A percentile compares a stretch with the other conserved stretches of the same genome.
Conservation (phyloP, 768 basidiomycete genomes). For the Lentinula sp. region DNA sequence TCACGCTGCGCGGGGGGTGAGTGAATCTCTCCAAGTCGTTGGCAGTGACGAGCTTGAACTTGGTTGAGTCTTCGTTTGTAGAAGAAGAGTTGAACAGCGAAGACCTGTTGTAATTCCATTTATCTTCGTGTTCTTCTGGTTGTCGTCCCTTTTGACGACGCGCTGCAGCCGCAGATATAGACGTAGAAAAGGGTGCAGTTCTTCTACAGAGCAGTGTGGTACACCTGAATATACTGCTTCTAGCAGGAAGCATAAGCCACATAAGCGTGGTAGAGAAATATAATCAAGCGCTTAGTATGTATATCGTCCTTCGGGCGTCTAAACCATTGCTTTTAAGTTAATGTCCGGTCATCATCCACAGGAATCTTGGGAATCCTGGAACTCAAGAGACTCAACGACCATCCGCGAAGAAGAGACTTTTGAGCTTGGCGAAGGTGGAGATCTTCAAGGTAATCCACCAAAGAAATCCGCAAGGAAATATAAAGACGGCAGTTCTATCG, state of each 20-base stretch:
- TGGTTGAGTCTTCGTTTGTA: slow-evolving; percentile 29
- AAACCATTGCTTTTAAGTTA: not conserved
- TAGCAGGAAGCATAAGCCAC: slow-evolving; percentile 1
- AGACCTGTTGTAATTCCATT: slow-evolving; percentile 73
- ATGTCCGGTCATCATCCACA: slow-evolving; percentile 4
- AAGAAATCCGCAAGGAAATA: slow-evolving; percentile 25
- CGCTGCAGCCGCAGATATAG: not conserved
- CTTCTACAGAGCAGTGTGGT: not conserved
- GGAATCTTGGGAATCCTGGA: not conserved
- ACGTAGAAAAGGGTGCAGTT: not conserved
- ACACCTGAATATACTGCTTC: slow-evolving; percentile 1
- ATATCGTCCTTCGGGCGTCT: not conserved
- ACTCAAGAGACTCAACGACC: not conserved
- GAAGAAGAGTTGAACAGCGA: slow-evolving; percentile 49
- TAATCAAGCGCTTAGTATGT: not conserved
- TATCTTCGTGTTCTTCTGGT: slow-evolving; percentile 32
- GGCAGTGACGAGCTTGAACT: slow-evolving; percentile 59
- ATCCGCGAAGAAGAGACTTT: not conserved
- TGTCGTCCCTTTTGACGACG: not conserved
- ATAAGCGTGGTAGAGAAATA: not conserved
- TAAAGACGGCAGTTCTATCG: slow-evolving; percentile 56
- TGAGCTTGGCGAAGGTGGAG: slow-evolving; percentile 3
- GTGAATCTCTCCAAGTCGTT: slow-evolving; percentile 52
- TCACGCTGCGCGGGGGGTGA: slow-evolving; percentile 71
- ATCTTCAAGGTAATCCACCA: not conserved